Conservation (phyloP, 306 rosid species). For the Citrullus amarus region DNA sequence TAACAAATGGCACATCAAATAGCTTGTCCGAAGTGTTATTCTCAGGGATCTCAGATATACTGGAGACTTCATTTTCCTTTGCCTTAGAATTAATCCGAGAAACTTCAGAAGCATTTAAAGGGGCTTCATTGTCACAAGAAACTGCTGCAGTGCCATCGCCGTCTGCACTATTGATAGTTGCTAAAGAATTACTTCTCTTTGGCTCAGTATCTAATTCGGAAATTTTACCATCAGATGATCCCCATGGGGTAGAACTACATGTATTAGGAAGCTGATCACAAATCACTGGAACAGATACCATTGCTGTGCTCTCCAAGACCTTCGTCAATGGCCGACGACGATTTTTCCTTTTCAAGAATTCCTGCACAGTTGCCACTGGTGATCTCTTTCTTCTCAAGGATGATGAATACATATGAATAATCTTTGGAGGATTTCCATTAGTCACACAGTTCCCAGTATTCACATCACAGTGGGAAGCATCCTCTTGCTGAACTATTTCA, state of each 20-base stretch:
- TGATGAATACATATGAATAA: conserved; percentile 34
- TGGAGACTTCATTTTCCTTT: conserved; percentile 41
- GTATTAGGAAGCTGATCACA: conserved; percentile 57
- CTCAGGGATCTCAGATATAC: conserved; percentile 30
- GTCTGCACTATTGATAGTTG: conserved; percentile 19
- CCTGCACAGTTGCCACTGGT: conserved; percentile 56
- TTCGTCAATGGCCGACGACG: conserved; percentile 76
- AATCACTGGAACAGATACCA: conserved; percentile 73
- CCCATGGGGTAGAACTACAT: conserved; percentile 33
- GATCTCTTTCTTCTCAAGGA: conserved; percentile 77
- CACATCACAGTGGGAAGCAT: conserved; percentile 42
- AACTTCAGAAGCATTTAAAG: conserved; percentile 36
- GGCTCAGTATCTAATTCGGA: conserved; percentile 36
- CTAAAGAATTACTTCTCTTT: conserved; percentile 28
- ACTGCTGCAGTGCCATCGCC: conserved; percentile 23
- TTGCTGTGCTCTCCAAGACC: conserved; percentile 86
- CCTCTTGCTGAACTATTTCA: conserved; percentile 48
- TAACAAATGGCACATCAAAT: conserved; percentile 59
- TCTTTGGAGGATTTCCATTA: conserved; percentile 56
- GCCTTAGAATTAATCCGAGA: conserved; percentile 23
- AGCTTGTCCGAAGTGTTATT: conserved; percentile 43
- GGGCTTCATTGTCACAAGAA: conserved; percentile 49
- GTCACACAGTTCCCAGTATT: conserved; percentile 29
- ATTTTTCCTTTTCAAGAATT: conserved; percentile 54
- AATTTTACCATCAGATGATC: conserved; percentile 25